Base-by-base conservation (phyloP, 352 stramenopile genomes). In the Discostella stelligera region DNA sequence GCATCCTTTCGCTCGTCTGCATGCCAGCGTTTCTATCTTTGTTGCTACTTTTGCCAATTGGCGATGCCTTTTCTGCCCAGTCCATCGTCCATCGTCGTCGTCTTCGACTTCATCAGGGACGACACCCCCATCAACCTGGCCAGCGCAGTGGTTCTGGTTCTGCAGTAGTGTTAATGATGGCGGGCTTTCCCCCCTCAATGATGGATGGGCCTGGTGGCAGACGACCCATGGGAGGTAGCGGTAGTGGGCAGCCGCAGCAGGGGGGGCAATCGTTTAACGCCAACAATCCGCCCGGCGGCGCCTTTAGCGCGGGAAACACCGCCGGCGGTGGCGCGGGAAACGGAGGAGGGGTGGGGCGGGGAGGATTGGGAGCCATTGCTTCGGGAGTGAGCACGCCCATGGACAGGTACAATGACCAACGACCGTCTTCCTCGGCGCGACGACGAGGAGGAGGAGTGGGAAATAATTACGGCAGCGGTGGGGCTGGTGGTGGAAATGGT, bases 311-410 rank as follows among this genome's bases (percentile, higher is more conserved):
- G 0, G 68, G 68, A 9, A 77, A 63, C 23, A 70, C 68, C 14
- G 32, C 68, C 11, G 61, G 48, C 16, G 59, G 63, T 30, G 46
- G 58, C 14, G 27, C 48, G 25, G 14, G 20, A 20, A 21, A 39
- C 2, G 55, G 68, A 30, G 50, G 25, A 46, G 2, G 61, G 65
- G 41, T 59, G 32, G 18, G 50, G 7, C 52, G 52, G 5, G 9
- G 60, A 48, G 68, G 68, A 18, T 39, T 77, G 3, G 68, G 56
- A 9, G 56, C 48, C 11, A 37, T 77, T 9, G 68, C 68, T 20
- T 77, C 68, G 16, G 68, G 68, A 21, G 68, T 77, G 37, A 68
- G 49, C 49, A 70, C 49, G 3, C 59, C 59, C 27, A 70, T 53
- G 30, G 68, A 65, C 37, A 65, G 67, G 16, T 64, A 65, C 41